phyloP scores from a whole-genome alignment of 345 rosid species.

The Syzygium jambos region DNA sequence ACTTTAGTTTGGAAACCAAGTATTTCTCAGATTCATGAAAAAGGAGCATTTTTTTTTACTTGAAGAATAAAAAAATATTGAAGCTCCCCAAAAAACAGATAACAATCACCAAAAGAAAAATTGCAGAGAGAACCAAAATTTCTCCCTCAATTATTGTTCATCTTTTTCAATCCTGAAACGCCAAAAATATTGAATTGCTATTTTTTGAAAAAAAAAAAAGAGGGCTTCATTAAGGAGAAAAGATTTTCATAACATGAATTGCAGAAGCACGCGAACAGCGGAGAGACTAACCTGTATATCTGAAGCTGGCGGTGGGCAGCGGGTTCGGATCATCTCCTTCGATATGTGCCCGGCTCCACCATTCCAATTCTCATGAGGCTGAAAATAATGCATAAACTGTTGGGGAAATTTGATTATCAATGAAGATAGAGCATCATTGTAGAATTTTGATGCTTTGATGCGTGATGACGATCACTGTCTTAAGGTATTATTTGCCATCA shows the following conservation, averaged over 20 bases:
- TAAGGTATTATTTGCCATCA: too few species aligned
- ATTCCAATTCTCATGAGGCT: constrained; percentile 35
- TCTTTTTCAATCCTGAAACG: not conserved
- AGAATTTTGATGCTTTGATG: too few species aligned
- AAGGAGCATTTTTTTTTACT: too few species aligned
- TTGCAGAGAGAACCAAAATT: not conserved
- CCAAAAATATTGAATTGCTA: not conserved
- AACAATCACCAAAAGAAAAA: not conserved
- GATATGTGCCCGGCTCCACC: constrained; percentile 30
- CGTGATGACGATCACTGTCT: too few species aligned
- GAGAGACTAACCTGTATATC: constrained; percentile 15
- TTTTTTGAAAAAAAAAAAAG: not conserved
- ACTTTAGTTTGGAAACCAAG: not conserved
- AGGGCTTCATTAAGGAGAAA: not conserved
- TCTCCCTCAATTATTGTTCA: too few species aligned
- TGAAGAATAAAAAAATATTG: too few species aligned
- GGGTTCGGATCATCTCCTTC: constrained; percentile 30
- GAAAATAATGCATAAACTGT: not conserved
- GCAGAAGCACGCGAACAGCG: not conserved
- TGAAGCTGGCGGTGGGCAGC: constrained; percentile 34
- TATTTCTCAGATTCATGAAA: not conserved
- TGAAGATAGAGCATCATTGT: too few species aligned
- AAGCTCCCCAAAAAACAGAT: too few species aligned
- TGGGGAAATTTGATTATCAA: too few species aligned
- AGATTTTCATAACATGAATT: not conserved